Percentiles rank a stretch among this genome's conserved stretches.
phyloP scores from a whole-genome alignment of 306 rosid species.

The Fragaria vesca region DNA sequence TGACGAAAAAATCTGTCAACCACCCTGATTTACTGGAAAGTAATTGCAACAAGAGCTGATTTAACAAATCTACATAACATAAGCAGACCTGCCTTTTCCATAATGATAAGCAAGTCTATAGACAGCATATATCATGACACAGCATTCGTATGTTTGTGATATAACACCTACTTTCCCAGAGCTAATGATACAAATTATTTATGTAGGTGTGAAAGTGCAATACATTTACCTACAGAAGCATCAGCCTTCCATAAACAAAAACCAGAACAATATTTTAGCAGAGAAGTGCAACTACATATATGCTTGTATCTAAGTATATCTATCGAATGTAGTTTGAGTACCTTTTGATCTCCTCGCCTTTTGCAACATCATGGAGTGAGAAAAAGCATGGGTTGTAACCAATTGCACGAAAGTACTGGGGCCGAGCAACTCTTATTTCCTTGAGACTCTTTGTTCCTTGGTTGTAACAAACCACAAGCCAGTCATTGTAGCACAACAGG shows the following conservation, averaged over 20 bases:
- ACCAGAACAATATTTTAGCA: background rate
- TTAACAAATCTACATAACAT: background rate
- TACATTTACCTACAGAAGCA: background rate
- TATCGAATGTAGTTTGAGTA: background rate
- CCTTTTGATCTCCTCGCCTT: conserved; percentile 14
- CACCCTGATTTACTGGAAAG: background rate
- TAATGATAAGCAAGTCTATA: background rate
- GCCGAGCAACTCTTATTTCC: conserved; percentile 2
- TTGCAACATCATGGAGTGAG: conserved; percentile 12
- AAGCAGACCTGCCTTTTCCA: background rate
- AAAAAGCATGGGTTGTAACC: conserved; percentile 9
- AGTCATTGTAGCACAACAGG: conserved; percentile 8
- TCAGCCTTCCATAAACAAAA: background rate
- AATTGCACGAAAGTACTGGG: background rate
- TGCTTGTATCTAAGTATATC: background rate
- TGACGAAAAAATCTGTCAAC: background rate
- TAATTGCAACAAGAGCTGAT: background rate
- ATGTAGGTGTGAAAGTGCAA: background rate
- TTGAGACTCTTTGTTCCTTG: background rate
- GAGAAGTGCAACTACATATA: background rate
- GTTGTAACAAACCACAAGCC: conserved; percentile 3
- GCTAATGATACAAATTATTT: background rate
- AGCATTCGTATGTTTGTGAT: background rate
- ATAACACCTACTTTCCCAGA: background rate
- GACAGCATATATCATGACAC: background rate